phyloP scores from a whole-genome alignment of 768 basidiomycete species.

The Phylloporus sp. region DNA sequence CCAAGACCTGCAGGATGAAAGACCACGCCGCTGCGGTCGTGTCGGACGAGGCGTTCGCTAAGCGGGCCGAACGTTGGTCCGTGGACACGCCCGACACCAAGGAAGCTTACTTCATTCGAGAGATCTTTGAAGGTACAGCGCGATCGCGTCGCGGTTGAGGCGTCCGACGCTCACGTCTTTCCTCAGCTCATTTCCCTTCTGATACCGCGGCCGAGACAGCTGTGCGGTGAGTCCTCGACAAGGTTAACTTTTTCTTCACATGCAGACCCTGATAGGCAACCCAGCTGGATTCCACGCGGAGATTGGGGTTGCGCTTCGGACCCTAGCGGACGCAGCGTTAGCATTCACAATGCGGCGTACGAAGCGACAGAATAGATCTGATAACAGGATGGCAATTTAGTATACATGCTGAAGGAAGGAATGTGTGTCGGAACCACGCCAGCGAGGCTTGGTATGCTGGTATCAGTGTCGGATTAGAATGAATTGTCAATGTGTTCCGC shows the following conservation, averaged over 20 bases:
- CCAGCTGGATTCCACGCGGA: conserved; percentile 87
- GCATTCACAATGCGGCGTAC: conserved; percentile 94
- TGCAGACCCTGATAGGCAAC: conserved; percentile 12
- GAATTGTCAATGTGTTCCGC: conserved; percentile 33
- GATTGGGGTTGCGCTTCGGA: conserved; percentile 97
- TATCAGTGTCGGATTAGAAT: conserved; percentile 28
- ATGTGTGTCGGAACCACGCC: conserved; percentile 20
- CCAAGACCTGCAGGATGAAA: conserved; percentile 64
- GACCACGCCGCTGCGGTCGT: conserved; percentile 72
- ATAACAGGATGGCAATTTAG: conserved; percentile 14
- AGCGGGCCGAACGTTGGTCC: conserved; percentile 71
- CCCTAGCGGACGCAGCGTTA: conserved; percentile 92
- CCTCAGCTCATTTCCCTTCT: conserved; percentile 72
- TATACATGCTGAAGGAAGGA: conserved; percentile 19
- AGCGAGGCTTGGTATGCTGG: conserved; percentile 17
- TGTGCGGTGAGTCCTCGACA: conserved; percentile 59
- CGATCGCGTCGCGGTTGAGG: neutral
- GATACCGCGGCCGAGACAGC: conserved; percentile 87
- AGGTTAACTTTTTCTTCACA: conserved; percentile 4
- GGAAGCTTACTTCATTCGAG: conserved; percentile 91
- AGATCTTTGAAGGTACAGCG: conserved; percentile 76
- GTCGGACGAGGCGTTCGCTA: conserved; percentile 77
- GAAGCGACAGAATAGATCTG: conserved; percentile 19
- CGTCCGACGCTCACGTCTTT: conserved; percentile 3
- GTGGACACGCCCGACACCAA: conserved; percentile 89